Evolutionary conservation across 2,329 filamentous ascomycete species (phyloP).

Genomic region (Hypoxylon sp.): DNA sequence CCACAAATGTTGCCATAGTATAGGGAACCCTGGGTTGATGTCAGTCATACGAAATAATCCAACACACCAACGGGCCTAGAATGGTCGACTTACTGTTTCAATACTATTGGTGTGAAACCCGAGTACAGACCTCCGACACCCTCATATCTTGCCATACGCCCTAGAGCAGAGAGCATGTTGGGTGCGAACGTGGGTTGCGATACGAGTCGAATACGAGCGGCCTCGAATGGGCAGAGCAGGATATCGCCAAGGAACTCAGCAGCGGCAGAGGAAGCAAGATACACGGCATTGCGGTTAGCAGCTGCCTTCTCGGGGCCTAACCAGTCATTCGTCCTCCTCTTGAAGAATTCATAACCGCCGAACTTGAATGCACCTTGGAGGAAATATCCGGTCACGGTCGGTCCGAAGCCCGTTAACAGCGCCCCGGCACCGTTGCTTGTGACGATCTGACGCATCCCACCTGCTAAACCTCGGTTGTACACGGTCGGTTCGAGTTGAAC

Average conservation of each 20-base stretch:
- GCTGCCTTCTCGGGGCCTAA: constrained; percentile 38
- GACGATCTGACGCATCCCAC: constrained; percentile 39
- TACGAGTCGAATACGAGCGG: constrained; percentile 40
- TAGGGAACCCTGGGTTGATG: constrained; percentile 38
- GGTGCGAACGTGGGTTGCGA: constrained; percentile 40
- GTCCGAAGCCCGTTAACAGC: constrained; percentile 40
- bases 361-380: constrained; percentile 43
- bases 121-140: constrained; percentile 41
- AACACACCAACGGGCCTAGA: too few relatives aligned
- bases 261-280: constrained; percentile 38
- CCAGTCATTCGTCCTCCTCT: constrained; percentile 37
- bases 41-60: constrained; percentile 3
- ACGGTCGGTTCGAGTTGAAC: constrained; percentile 39
- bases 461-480: constrained; percentile 40
- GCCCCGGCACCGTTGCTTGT: constrained; percentile 34
- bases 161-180: constrained; percentile 35
- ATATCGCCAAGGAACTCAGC: constrained; percentile 41
- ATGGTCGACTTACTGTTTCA: constrained; percentile 40
- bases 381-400: constrained; percentile 42
- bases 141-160: constrained; percentile 37
- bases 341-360: constrained; percentile 43
- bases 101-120: constrained; percentile 40
- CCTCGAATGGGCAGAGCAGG: constrained; percentile 42
- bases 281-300: constrained; percentile 38
- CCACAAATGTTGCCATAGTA: constrained; percentile 41